These are phyloP conservation scores for Globisporangium nagaii DNA, from an alignment of 352 stramenopile genomes.

Conservation along the genomic window DNA sequence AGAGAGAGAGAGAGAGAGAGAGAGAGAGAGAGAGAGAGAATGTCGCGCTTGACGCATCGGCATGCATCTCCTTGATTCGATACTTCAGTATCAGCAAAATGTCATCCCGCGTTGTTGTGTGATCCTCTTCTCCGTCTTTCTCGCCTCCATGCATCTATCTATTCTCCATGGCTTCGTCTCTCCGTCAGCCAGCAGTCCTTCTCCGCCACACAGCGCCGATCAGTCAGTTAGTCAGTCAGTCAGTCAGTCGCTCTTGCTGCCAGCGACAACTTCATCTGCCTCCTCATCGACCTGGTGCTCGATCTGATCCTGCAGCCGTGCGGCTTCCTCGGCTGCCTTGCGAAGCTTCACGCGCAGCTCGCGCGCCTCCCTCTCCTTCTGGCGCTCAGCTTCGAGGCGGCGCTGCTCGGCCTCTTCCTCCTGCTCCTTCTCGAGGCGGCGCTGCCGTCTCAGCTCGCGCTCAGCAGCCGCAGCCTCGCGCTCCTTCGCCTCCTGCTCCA, in stretches of 20 bases:
- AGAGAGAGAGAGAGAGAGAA: no score
- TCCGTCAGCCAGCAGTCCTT: background rate
- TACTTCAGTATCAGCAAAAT: no score
- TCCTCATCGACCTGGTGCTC: background rate
- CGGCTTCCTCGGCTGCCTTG: slow-evolving; percentile 21
- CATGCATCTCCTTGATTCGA: no score
- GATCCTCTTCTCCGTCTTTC: no score
- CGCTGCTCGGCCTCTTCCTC: slow-evolving; percentile 29
- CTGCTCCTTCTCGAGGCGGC: slow-evolving; percentile 59
- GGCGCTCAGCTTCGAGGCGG: slow-evolving; percentile 30
- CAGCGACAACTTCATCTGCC: no score
- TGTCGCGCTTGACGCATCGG: no score
- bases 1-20: no score
- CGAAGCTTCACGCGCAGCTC: slow-evolving; percentile 47
- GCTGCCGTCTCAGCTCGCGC: slow-evolving; percentile 47
- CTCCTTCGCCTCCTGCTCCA: slow-evolving; percentile 53
- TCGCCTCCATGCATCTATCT: no score
- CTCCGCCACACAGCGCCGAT: no score
- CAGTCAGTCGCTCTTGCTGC: background rate
- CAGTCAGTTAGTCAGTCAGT: background rate
- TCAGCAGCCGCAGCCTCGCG: slow-evolving; percentile 43
- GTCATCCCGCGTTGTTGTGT: no score
- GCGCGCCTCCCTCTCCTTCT: slow-evolving; percentile 45
- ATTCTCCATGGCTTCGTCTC: background rate
- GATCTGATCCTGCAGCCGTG: slow-evolving; percentile 8